These are phyloP conservation scores for Picea sitchensis DNA, from an alignment of 75 land plant genomes.

Conservation along the genomic window DNA sequence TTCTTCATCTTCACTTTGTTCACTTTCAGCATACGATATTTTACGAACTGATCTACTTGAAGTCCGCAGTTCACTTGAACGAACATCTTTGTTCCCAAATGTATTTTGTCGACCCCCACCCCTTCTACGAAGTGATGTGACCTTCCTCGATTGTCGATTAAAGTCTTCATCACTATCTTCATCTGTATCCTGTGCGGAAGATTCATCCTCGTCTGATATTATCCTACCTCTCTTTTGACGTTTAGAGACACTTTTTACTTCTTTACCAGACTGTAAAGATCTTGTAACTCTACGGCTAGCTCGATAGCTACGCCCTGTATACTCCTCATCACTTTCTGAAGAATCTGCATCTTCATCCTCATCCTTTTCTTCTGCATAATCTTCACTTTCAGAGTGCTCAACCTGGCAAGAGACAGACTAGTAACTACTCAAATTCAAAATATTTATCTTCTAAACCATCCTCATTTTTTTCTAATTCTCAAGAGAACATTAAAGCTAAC, in stretches of 20 bases:
- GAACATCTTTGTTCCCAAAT: conserved; percentile 13
- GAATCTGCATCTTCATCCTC: conserved; percentile 63
- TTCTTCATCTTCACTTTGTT: conserved; percentile 84
- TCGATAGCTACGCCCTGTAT: conserved; percentile 19
- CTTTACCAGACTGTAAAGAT: conserved; percentile 26
- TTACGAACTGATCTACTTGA: conserved; percentile 84
- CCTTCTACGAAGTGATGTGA: conserved; percentile 23
- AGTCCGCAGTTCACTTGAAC: conserved; percentile 64
- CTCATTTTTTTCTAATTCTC: not conserved
- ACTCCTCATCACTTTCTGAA: conserved; percentile 64
- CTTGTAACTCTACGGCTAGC: conserved; percentile 32
- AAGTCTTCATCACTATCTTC: conserved; percentile 65
- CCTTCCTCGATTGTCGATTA: conserved; percentile 26
- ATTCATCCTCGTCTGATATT: conserved; percentile 50
- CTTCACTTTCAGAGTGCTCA: conserved; percentile 44
- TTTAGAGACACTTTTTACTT: conserved; percentile 21
- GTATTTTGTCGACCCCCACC: conserved; percentile 16
- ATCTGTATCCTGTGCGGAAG: conserved; percentile 55
- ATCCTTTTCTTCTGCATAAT: conserved; percentile 55
- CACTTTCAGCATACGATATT: conserved; percentile 97
- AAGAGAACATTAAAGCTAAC: not conserved
- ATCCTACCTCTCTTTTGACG: conserved; percentile 45
- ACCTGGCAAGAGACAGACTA: not conserved
- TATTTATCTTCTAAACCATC: not conserved
- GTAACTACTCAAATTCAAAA: not conserved